phyloP scores from a whole-genome alignment of 345 rosid genomes.

The Nasturtium officinale region DNA sequence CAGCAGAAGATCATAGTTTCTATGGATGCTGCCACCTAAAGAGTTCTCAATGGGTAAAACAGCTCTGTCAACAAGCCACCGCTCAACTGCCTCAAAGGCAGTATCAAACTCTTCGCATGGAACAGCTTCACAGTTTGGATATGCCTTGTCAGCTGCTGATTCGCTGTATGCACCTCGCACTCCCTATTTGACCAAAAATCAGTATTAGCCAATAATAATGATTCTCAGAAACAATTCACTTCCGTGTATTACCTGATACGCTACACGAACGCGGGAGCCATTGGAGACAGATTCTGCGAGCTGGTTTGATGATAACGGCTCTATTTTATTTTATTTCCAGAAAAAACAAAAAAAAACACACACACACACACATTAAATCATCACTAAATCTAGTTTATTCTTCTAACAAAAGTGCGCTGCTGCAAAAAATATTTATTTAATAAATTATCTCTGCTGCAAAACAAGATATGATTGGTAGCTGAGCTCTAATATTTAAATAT shows the following conservation, averaged over 20 bases:
- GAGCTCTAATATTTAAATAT: not conserved
- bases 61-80: slow-evolving; percentile 95
- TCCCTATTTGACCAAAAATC: slow-evolving; percentile 51
- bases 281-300: slow-evolving; percentile 52
- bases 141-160: slow-evolving; percentile 93
- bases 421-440: not conserved
- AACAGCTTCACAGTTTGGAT: slow-evolving; percentile 93
- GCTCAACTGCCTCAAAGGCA: slow-evolving; percentile 86
- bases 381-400: not conserved
- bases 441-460: not conserved
- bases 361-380: not conserved
- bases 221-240: not conserved
- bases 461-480: not conserved
- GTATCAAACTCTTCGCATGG: slow-evolving; percentile 97
- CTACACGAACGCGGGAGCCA: slow-evolving; percentile 85
- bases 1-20: slow-evolving; percentile 92
- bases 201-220: slow-evolving; percentile 14
- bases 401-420: not conserved
- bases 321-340: slow-evolving; percentile 36
- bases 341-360: not conserved
- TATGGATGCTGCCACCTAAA: slow-evolving; percentile 96
- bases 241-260: slow-evolving; percentile 68
- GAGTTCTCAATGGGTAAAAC: slow-evolving; percentile 97
- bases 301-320: slow-evolving; percentile 74
- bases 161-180: slow-evolving; percentile 94